Percentiles rank a stretch among this genome's conserved stretches.
phyloP scores from a whole-genome alignment of 768 basidiomycete species.

The Xanthoconium purpureum region DNA sequence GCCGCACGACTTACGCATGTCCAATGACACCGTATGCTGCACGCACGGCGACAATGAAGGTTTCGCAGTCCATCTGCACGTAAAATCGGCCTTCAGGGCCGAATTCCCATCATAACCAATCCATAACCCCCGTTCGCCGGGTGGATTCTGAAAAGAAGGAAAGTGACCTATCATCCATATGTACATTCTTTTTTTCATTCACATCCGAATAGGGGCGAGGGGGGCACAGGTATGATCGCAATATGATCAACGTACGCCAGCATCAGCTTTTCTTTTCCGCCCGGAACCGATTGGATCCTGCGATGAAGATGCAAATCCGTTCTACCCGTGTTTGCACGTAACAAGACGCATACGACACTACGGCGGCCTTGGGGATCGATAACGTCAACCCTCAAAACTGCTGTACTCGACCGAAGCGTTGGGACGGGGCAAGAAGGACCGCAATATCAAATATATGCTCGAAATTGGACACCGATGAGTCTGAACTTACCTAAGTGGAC shows the following conservation, averaged over 20 bases:
- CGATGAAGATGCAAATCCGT: slow-evolving; percentile 2
- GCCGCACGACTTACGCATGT: slow-evolving; percentile 23
- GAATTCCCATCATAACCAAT: slow-evolving; percentile 6
- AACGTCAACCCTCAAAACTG: background rate
- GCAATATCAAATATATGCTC: background rate
- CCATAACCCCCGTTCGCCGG: slow-evolving; percentile 8
- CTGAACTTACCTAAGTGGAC: background rate
- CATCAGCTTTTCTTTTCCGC: slow-evolving; percentile 4
- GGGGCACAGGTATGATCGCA: background rate
- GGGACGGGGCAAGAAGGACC: background rate
- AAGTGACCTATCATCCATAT: background rate
- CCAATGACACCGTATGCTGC: slow-evolving; percentile 18
- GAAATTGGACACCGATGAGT: background rate
- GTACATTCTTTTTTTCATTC: slow-evolving; percentile 8
- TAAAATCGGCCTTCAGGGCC: slow-evolving; percentile 15
- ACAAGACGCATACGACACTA: background rate
- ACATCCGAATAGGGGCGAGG: background rate
- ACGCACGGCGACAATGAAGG: slow-evolving; percentile 4
- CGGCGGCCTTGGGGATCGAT: background rate
- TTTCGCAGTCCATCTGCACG: slow-evolving; percentile 16
- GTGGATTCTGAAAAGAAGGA: slow-evolving; percentile 2
- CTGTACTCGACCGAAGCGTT: background rate
- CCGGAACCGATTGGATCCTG: slow-evolving; percentile 13
- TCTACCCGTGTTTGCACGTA: slow-evolving; percentile 7
- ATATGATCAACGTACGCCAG: slow-evolving; percentile 8